Evolutionary conservation across 2,329 filamentous ascomycete genomes (phyloP).

Genomic region (Plectosphaerella plurivora): DNA sequence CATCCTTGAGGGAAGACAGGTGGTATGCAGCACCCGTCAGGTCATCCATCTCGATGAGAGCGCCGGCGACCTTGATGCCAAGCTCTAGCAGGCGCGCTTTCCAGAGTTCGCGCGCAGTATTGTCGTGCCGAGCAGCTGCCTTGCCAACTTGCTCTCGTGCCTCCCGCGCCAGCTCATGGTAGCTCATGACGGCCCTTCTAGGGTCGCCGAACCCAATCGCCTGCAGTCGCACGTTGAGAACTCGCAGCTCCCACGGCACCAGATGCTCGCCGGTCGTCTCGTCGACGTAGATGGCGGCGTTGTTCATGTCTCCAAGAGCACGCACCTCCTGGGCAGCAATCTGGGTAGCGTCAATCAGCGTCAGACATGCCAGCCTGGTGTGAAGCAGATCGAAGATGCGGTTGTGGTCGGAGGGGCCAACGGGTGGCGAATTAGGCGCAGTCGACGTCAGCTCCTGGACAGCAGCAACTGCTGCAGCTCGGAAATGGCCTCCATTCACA

Average conservation of each 20-base stretch:
- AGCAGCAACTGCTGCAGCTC: conserved; percentile 68
- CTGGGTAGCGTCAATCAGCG: conserved; percentile 69
- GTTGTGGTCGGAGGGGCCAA: conserved; percentile 51
- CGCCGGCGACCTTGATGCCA: conserved; percentile 61
- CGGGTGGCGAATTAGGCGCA: conserved; percentile 27
- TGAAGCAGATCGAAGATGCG: conserved; percentile 76
- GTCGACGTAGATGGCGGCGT: conserved; percentile 50
- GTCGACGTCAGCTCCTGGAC: conserved; percentile 55
- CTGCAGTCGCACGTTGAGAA: conserved; percentile 79
- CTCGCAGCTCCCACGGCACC: conserved; percentile 81
- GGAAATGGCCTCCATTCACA: conserved; percentile 70
- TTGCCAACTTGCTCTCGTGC: conserved; percentile 58
- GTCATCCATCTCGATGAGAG: conserved; percentile 83
- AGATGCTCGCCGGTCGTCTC: conserved; percentile 55
- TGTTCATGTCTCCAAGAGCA: conserved; percentile 58
- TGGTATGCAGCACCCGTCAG: conserved; percentile 73
- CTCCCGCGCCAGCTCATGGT: conserved; percentile 83
- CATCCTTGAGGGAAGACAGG: conserved; percentile 52
- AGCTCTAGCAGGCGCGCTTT: conserved; percentile 67
- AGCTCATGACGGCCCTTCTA: conserved; percentile 78
- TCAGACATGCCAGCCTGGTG: conserved; percentile 75
- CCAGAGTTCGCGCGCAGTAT: conserved; percentile 63
- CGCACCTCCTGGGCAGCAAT: conserved; percentile 65
- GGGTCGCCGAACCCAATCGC: conserved; percentile 83
- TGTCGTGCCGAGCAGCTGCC: conserved; percentile 38